Conservation (phyloP, 2,329 filamentous ascomycete species). For the Penicillium sp. region DNA sequence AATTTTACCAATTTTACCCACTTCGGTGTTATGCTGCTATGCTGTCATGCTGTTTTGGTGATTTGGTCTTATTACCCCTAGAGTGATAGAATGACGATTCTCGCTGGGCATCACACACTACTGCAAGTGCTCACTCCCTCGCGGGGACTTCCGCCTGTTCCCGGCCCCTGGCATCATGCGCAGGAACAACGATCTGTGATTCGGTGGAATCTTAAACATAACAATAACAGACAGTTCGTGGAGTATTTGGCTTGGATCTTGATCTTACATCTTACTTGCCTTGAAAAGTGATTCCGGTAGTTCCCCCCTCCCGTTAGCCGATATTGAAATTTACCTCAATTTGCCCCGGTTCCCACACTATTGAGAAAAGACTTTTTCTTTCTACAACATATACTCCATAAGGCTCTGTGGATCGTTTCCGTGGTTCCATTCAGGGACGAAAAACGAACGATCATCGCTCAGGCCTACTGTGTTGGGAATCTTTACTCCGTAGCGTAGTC, state of each 20-base stretch:
- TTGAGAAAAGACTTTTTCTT: not conserved
- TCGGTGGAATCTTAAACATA: not conserved
- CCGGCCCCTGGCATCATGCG: constrained; percentile 25
- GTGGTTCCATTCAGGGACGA: constrained; percentile 8
- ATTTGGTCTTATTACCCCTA: constrained; percentile 8
- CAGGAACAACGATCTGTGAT: constrained; percentile 13
- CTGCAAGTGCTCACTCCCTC: constrained; percentile 6
- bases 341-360: not conserved
- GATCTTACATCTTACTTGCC: not conserved
- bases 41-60: no score
- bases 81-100: constrained; percentile 13
- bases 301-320: not conserved
- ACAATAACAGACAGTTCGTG: not conserved
- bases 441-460: constrained; percentile 11
- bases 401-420: not conserved
- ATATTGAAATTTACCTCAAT: not conserved
- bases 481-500: not conserved
- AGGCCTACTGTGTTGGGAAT: constrained; percentile 10
- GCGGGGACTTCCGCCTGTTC: constrained; percentile 3
- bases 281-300: not conserved
- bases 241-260: not conserved
- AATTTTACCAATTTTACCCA: not conserved
- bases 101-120: constrained; percentile 8
- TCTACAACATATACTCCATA: not conserved
- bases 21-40: not conserved